These are phyloP conservation scores for Cronartium quercuum DNA, from an alignment of 1,284 basidiomycete genomes.

Conservation along the genomic window DNA sequence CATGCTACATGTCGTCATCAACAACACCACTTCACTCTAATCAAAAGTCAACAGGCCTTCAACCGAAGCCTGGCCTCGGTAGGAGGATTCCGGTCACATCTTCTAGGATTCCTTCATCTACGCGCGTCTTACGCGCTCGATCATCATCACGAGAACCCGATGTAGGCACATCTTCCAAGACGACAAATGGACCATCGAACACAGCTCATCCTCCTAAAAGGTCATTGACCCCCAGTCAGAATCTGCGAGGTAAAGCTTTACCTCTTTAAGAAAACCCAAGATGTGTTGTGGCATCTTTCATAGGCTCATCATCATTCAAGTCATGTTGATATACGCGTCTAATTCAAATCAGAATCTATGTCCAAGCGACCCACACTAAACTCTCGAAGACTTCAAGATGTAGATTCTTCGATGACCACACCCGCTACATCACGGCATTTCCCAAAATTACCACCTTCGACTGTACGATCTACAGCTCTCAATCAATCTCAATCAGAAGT, in stretches of 20 bases:
- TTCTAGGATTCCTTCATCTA: neutral
- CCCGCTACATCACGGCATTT: constrained; percentile 4
- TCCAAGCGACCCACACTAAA: neutral
- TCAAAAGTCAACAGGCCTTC: neutral
- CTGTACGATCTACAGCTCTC: neutral
- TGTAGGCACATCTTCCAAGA: neutral
- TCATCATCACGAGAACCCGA: neutral
- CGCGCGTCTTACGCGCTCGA: neutral
- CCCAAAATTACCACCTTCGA: constrained; percentile 19
- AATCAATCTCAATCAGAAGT: constrained; percentile 11
- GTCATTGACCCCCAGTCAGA: neutral
- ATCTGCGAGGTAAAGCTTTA: neutral
- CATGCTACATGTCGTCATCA: too few species aligned
- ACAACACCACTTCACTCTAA: neutral
- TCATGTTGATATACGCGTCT: too few species aligned
- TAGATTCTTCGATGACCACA: neutral
- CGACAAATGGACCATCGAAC: neutral
- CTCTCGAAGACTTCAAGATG: neutral
- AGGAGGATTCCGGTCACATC: neutral
- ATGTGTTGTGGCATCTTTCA: too few species aligned
- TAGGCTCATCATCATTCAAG: too few species aligned
- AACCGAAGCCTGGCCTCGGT: neutral
- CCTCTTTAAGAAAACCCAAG: too few species aligned
- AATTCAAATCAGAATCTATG: neutral
- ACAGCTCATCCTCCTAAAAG: neutral